Evolutionary conservation across 2,329 filamentous ascomycete species (phyloP).

Genomic region (Fonsecaea pugnacius): DNA sequence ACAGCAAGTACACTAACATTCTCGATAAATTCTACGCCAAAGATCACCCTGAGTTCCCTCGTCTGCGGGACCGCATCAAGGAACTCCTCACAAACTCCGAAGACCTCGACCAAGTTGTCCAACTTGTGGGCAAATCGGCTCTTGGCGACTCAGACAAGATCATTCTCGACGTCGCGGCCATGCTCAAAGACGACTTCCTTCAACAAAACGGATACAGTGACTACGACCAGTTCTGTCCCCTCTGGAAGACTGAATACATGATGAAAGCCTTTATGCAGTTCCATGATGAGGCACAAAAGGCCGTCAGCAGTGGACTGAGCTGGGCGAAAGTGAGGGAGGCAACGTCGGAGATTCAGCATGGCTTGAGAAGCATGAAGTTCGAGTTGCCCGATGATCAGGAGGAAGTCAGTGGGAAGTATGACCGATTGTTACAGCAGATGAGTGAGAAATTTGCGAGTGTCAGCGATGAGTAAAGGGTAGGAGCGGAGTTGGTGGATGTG

Average conservation of each 20-base stretch:
- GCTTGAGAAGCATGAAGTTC: slow-evolving; percentile 93
- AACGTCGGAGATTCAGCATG: slow-evolving; percentile 81
- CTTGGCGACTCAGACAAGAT: slow-evolving; percentile 98
- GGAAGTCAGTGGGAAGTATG: slow-evolving; percentile 85
- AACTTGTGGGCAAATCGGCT: slow-evolving; percentile 96
- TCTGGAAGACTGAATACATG: slow-evolving; percentile 99
- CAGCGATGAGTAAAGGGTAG: slow-evolving; percentile 75
- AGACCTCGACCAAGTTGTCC: slow-evolving; percentile 97
- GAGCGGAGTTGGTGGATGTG: background rate
- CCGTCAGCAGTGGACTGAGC: slow-evolving; percentile 82
- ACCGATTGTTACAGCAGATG: slow-evolving; percentile 88
- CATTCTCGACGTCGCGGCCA: slow-evolving; percentile 84
- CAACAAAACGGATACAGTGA: slow-evolving; percentile 99
- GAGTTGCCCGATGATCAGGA: slow-evolving; percentile 88
- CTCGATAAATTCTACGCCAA: slow-evolving; percentile 95
- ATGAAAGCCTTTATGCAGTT: slow-evolving; percentile 99
- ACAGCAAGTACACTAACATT: slow-evolving; percentile 91
- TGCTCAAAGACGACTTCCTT: slow-evolving; percentile 98
- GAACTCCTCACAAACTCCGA: slow-evolving; percentile 93
- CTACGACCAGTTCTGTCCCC: slow-evolving; percentile 98
- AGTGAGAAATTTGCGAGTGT: slow-evolving; percentile 97
- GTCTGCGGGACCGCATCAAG: slow-evolving; percentile 88
- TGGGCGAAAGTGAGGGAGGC: slow-evolving; percentile 94
- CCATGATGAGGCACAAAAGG: slow-evolving; percentile 97
- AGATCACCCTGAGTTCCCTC: slow-evolving; percentile 90